Evolutionary conservation across 805 yeast genomes (phyloP).

Genomic region (Priceomyces melissophilus): DNA sequence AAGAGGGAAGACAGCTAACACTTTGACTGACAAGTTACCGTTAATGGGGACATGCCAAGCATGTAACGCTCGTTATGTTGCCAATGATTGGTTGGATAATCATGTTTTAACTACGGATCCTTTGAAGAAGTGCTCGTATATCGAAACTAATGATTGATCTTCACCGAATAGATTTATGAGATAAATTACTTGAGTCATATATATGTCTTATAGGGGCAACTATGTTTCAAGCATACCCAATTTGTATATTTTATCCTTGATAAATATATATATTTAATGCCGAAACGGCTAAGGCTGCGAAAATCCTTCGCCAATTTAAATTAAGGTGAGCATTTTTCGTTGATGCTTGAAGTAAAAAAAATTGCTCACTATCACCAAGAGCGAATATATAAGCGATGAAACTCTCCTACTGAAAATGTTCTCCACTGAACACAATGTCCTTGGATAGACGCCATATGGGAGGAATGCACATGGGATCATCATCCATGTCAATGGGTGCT

Average conservation of each 20-base stretch:
- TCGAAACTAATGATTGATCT: constrained; percentile 39
- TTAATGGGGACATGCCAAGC: constrained; percentile 35
- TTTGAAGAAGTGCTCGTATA: constrained; percentile 19
- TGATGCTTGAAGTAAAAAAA: constrained; percentile 39
- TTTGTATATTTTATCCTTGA: no score
- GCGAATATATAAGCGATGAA: constrained; percentile 49
- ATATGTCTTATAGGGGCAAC: constrained; percentile 58
- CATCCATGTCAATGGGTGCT: constrained; percentile 6
- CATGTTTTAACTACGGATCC: constrained; percentile 44
- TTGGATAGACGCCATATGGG: background rate
- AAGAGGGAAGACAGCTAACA: constrained; percentile 35
- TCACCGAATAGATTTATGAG: constrained; percentile 65
- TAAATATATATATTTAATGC: constrained; percentile 28
- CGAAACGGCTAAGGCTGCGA: no score
- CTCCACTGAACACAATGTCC: constrained; percentile 54
- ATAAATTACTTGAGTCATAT: constrained; percentile 59
- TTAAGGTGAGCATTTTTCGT: constrained; percentile 58
- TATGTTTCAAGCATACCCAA: constrained; percentile 52
- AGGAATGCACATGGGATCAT: background rate
- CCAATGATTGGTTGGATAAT: constrained; percentile 52
- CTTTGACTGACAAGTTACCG: constrained; percentile 40
- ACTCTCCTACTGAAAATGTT: constrained; percentile 48
- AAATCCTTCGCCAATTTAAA: constrained; percentile 2
- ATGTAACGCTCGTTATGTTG: constrained; percentile 49
- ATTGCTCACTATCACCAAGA: constrained; percentile 64